phyloP scores from a whole-genome alignment of 495 filamentous ascomycete species.

The Talaromyces trachyspermus region DNA sequence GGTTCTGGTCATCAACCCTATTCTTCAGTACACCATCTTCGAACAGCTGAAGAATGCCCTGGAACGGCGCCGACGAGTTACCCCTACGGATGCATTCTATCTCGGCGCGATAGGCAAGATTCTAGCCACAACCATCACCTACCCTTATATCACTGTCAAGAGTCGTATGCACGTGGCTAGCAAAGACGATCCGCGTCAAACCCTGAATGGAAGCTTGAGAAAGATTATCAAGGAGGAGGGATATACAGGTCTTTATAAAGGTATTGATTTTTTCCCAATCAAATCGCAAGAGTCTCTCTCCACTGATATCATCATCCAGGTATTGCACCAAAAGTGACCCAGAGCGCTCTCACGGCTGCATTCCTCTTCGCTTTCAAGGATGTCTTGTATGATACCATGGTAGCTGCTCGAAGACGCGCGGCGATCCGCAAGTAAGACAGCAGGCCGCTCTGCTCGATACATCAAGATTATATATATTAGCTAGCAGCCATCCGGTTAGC shows the following conservation, averaged over 20 bases:
- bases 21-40: slow-evolving; percentile 97
- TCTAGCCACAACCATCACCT: slow-evolving; percentile 86
- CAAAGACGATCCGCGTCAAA: slow-evolving; percentile 57
- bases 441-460: too few species aligned
- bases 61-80: slow-evolving; percentile 61
- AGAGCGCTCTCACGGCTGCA: slow-evolving; percentile 93
- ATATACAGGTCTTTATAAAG: slow-evolving; percentile 83
- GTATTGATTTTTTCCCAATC: slow-evolving; percentile 34
- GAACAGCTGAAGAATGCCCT: slow-evolving; percentile 86
- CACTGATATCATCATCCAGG: slow-evolving; percentile 39
- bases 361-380: slow-evolving; percentile 99
- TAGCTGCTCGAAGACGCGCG: slow-evolving; percentile 45
- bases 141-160: slow-evolving; percentile 98
- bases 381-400: slow-evolving; percentile 59
- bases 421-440: slow-evolving; percentile 25
- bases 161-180: slow-evolving; percentile 89
- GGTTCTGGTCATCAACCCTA: slow-evolving; percentile 93
- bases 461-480: too few species aligned
- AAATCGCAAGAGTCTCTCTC: slow-evolving; percentile 10
- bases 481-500: too few species aligned
- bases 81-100: slow-evolving; percentile 79
- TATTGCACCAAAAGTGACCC: slow-evolving; percentile 90
- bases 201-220: slow-evolving; percentile 64
- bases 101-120: slow-evolving; percentile 91
- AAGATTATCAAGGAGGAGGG: slow-evolving; percentile 83